phyloP scores from a whole-genome alignment of 176 grass and related monocot genomes.

The Lolium rigidum region DNA sequence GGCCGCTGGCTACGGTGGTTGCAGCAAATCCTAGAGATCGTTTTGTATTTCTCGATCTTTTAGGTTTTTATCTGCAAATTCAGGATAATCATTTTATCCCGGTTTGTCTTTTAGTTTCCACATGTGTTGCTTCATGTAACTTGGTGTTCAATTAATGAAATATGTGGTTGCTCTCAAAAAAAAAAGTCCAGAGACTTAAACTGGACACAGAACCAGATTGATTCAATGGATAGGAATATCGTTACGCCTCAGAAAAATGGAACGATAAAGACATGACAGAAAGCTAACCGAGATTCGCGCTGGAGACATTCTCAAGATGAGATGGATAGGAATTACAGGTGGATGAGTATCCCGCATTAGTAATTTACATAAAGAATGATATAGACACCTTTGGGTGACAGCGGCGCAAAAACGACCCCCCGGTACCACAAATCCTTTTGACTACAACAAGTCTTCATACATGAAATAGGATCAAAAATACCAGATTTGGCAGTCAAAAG shows the following conservation, averaged over 20 bases:
- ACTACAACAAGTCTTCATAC: slow-evolving; percentile 38
- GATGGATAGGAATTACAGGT: slow-evolving; percentile 28
- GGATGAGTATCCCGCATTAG: slow-evolving; percentile 42
- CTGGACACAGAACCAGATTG: neutral
- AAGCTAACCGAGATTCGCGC: neutral
- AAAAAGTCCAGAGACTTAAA: no score
- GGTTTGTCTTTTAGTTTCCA: no score
- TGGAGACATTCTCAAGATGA: slow-evolving; percentile 13
- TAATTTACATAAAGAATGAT: slow-evolving; percentile 61
- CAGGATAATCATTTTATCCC: no score
- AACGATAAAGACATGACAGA: neutral
- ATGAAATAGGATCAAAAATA: slow-evolving; percentile 22
- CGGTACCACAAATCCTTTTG: neutral
- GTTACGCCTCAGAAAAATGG: neutral
- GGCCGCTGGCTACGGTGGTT: no score
- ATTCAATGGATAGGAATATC: neutral
- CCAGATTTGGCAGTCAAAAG: slow-evolving; percentile 42
- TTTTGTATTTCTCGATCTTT: no score
- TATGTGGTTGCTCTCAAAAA: no score
- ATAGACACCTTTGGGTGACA: neutral
- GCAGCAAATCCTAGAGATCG: no score
- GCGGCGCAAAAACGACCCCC: slow-evolving; percentile 10
- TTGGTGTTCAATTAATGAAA: no score
- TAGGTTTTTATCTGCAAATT: no score
- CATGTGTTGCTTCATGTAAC: no score